Percentiles rank a stretch among this genome's conserved stretches.
Evolutionary conservation across 352 stramenopile species (phyloP).

Genomic region (Poterioochromonas sp.): DNA sequence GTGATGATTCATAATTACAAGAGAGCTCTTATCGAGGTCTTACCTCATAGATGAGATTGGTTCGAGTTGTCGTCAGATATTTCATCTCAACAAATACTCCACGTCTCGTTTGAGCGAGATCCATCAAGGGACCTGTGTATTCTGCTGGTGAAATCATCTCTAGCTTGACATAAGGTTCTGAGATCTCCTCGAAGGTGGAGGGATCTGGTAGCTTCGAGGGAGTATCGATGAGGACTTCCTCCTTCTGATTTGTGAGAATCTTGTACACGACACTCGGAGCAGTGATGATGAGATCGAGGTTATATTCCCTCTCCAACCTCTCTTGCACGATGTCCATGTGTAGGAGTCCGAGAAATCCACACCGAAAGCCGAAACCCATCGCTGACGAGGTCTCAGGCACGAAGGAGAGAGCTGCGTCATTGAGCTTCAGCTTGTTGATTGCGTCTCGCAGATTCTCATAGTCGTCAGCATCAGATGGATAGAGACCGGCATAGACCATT

Average conservation of each 20-base stretch:
- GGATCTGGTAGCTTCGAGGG: constrained; percentile 46
- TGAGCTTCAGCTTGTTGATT: constrained; percentile 90
- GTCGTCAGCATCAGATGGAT: constrained; percentile 85
- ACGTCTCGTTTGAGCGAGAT: constrained; percentile 62
- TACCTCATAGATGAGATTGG: constrained; percentile 70
- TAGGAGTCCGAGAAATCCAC: constrained; percentile 90
- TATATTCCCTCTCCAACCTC: constrained; percentile 90
- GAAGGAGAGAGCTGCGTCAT: constrained; percentile 84
- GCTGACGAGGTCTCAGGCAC: constrained; percentile 50
- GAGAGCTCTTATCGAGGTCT: constrained; percentile 54
- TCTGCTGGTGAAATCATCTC: constrained; percentile 58
- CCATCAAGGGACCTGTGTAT: constrained; percentile 71
- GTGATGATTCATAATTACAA: constrained; percentile 8
- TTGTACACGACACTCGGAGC: constrained; percentile 95
- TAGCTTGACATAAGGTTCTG: constrained; percentile 65
- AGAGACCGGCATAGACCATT: constrained; percentile 97
- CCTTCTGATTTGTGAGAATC: constrained; percentile 49
- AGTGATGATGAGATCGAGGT: constrained; percentile 91
- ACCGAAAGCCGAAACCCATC: constrained; percentile 87
- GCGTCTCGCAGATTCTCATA: constrained; percentile 90
- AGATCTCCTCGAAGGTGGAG: constrained; percentile 37
- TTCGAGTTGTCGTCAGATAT: constrained; percentile 84
- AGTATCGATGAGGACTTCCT: constrained; percentile 50
- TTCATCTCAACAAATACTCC: constrained; percentile 76
- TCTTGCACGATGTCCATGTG: constrained; percentile 98